Evolutionary conservation across 2,329 filamentous ascomycete genomes (phyloP).

Genomic region (Claviceps sp.): DNA sequence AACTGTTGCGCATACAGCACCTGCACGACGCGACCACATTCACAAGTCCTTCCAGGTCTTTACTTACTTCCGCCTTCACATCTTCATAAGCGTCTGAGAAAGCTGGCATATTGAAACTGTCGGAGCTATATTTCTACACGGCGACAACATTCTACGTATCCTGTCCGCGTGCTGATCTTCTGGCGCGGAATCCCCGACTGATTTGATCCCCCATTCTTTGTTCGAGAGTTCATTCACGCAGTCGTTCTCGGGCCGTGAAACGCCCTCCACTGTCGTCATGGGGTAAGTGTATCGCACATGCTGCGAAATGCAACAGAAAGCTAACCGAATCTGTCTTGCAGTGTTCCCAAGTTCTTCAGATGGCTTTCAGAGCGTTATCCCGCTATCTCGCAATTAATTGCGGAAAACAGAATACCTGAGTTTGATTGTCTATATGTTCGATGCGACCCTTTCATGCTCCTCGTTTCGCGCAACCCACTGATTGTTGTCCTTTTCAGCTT

Average conservation of each 20-base stretch:
- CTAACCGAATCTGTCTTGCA: conserved; percentile 13
- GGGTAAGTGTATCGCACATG: conserved; percentile 12
- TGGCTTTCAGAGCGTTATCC: conserved; percentile 99
- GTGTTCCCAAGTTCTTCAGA: conserved; percentile 84
- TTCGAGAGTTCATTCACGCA: neutral
- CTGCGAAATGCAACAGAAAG: neutral
- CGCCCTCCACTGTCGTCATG: conserved; percentile 12
- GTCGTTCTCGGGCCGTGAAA: neutral
- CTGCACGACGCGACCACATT: neutral
- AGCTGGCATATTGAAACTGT: neutral
- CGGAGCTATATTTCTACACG: neutral
- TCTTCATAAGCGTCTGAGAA: neutral
- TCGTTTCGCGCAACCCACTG: conserved; percentile 6
- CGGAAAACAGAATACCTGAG: conserved; percentile 96
- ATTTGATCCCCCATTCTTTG: neutral
- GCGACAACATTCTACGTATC: neutral
- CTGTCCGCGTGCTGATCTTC: neutral
- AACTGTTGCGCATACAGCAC: neutral
- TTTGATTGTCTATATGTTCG: conserved; percentile 89
- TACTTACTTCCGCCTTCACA: too few relatives aligned
- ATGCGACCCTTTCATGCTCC: conserved; percentile 3
- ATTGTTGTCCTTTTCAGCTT: conserved; percentile 33
- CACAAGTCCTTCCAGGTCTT: too few relatives aligned
- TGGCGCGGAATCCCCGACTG: neutral
- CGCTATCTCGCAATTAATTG: conserved; percentile 93